Base-by-base conservation (phyloP, 768 basidiomycete genomes). In the Trametes villosa region DNA sequence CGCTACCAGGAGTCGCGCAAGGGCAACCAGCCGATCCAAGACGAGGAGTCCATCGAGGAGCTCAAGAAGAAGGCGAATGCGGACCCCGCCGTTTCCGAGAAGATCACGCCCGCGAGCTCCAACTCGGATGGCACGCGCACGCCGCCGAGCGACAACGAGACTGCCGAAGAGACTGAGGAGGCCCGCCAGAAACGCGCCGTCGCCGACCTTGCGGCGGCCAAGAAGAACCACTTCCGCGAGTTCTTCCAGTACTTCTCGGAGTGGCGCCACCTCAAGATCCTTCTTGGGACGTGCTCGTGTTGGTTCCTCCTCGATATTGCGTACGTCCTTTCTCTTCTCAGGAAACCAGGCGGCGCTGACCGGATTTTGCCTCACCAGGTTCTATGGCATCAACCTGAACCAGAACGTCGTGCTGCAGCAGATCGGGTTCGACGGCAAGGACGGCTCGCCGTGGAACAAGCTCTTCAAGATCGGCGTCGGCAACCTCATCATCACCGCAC, bases 281-380 rank as follows among this genome's bases (percentile, higher is more conserved):
- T 93, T 13, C 76, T 92, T 45, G 90, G 86, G 12, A 92, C 90
- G 0, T 82, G 81, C 57, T 30, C 71, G 42, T 87, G 83, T 63
- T 92, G 91, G 91, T 91, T 92, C 76, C 68, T 92, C 24, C 79
- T 91, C 33, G 90, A 91, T 65, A 80, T 91, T 31, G 86, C 89
- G 82, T 87, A 66, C 58, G 77, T 71, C 17, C 41, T n/a, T n/a
- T n/a, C n/a, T n/a, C n/a, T n/a, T n/a, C n/a, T n/a, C n/a, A n/a
- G n/a, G n/a, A n/a, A n/a, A n/a, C n/a, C n/a, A n/a, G n/a, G n/a
- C n/a, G n/a, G n/a, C n/a, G n/a, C n/a, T n/a, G n/a, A n/a, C n/a
- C n/a, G n/a, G n/a, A n/a, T n/a, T n/a, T n/a, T n/a, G n/a, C n/a
- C n/a, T 15, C 51, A 22, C 27, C 53, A 87, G 86, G 0, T 90